Percentiles rank a stretch among this genome's conserved stretches.
phyloP scores from a whole-genome alignment of 164 flowering plant species.

The Buxus sempervirens region DNA sequence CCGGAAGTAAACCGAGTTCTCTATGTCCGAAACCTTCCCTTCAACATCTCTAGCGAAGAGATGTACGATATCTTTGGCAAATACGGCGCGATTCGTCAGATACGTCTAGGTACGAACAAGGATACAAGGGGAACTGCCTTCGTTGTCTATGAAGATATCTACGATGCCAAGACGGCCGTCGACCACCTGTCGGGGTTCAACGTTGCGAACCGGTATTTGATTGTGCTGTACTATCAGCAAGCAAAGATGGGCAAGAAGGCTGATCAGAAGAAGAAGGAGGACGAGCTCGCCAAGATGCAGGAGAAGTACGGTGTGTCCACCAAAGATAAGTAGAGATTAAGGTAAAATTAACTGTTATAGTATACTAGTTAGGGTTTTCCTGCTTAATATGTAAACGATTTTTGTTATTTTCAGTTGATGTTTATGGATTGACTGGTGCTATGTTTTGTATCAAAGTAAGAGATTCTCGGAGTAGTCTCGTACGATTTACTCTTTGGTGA shows the following conservation, averaged over 20 bases:
- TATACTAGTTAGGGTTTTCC: neutral
- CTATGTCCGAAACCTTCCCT: constrained; percentile 88
- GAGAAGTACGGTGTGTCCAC: constrained; percentile 91
- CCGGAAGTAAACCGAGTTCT: constrained; percentile 89
- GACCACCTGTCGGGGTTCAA: constrained; percentile 96
- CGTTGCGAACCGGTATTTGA: constrained; percentile 89
- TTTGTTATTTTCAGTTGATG: neutral
- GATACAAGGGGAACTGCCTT: constrained; percentile 94
- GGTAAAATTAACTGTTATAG: neutral
- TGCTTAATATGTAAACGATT: neutral
- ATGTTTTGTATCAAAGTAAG: too few species aligned
- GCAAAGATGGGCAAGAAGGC: constrained; percentile 97
- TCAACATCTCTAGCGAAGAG: constrained; percentile 96
- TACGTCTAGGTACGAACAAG: constrained; percentile 80
- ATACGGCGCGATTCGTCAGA: constrained; percentile 94
- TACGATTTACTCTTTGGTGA: too few species aligned
- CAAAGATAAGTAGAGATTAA: constrained; percentile 59
- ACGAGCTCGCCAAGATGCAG: constrained; percentile 79
- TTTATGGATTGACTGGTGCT: too few species aligned
- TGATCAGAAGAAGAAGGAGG: constrained; percentile 94
- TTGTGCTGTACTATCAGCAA: constrained; percentile 92
- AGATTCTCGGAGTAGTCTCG: too few species aligned
- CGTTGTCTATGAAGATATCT: constrained; percentile 96
- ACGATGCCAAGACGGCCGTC: constrained; percentile 96
- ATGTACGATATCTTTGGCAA: constrained; percentile 99